Evolutionary conservation across 352 stramenopile species (phyloP).

Genomic region (Aphanomyces invadans): DNA sequence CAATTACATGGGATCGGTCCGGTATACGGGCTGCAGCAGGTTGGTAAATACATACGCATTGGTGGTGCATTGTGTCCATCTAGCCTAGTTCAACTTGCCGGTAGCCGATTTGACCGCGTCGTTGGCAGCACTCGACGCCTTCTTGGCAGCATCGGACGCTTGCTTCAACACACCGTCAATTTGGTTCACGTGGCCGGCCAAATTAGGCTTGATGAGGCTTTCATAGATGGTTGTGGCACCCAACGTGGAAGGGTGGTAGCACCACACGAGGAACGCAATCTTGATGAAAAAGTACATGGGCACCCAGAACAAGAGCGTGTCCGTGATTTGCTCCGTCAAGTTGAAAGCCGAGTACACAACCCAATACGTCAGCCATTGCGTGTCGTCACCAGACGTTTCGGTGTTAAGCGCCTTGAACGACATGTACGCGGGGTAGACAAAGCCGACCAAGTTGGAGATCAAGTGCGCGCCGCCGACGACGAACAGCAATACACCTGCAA

Average conservation of each 20-base stretch:
- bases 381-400: constrained; percentile 61
- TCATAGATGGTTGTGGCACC: constrained; percentile 81
- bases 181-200: constrained; percentile 55
- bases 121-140: constrained; percentile 40
- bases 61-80: neutral
- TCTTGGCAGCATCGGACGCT: constrained; percentile 45
- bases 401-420: constrained; percentile 86
- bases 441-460: constrained; percentile 73
- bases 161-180: constrained; percentile 61
- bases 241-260: constrained; percentile 67
- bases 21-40: neutral
- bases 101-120: constrained; percentile 28
- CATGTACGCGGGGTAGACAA: constrained; percentile 84
- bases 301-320: constrained; percentile 76
- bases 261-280: constrained; percentile 80
- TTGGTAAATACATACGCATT: constrained; percentile 10
- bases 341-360: constrained; percentile 96
- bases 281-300: constrained; percentile 86
- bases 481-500: constrained; percentile 63
- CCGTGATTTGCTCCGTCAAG: constrained; percentile 87
- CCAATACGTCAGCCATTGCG: constrained; percentile 87
- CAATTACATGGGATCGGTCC: neutral
- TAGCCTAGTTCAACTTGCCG: constrained; percentile 17
- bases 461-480: constrained; percentile 69
- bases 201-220: constrained; percentile 74